A percentile compares a stretch with the other conserved stretches of the same genome.
These are phyloP conservation scores for Graphiopsis chlorocephala DNA, from an alignment of 2,329 filamentous ascomycete genomes.

Conservation along the genomic window DNA sequence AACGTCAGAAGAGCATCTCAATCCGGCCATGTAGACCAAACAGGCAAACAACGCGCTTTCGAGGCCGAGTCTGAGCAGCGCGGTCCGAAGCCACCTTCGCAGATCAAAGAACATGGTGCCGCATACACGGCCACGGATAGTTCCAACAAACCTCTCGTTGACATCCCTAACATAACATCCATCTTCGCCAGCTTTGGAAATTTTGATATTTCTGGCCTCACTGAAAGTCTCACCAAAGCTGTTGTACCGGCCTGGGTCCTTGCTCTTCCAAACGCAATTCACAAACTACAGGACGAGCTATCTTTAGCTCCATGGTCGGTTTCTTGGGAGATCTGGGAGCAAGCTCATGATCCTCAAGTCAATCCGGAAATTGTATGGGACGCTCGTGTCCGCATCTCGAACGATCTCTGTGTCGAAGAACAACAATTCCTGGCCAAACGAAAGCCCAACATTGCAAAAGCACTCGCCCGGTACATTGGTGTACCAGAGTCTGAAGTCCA, in stretches of 20 bases:
- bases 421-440: conserved; percentile 69
- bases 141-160: neutral
- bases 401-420: conserved; percentile 80
- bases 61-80: neutral
- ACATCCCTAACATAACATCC: conserved; percentile 17
- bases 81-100: neutral
- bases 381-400: conserved; percentile 77
- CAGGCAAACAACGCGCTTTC: conserved; percentile 5
- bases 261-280: conserved; percentile 69
- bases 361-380: conserved; percentile 86
- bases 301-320: conserved; percentile 85
- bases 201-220: conserved; percentile 28
- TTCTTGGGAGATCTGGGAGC: conserved; percentile 88
- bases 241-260: conserved; percentile 83
- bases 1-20: neutral
- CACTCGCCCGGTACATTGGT: conserved; percentile 77
- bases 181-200: conserved; percentile 29
- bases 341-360: conserved; percentile 77
- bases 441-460: conserved; percentile 64
- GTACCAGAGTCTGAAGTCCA: conserved; percentile 79
- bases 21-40: neutral
- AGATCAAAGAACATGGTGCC: neutral
- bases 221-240: conserved; percentile 28
- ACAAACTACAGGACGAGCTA: conserved; percentile 82
- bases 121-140: neutral